These are phyloP conservation scores for Phytophthora uliginosa DNA, from an alignment of 352 stramenopile genomes.

Conservation along the genomic window DNA sequence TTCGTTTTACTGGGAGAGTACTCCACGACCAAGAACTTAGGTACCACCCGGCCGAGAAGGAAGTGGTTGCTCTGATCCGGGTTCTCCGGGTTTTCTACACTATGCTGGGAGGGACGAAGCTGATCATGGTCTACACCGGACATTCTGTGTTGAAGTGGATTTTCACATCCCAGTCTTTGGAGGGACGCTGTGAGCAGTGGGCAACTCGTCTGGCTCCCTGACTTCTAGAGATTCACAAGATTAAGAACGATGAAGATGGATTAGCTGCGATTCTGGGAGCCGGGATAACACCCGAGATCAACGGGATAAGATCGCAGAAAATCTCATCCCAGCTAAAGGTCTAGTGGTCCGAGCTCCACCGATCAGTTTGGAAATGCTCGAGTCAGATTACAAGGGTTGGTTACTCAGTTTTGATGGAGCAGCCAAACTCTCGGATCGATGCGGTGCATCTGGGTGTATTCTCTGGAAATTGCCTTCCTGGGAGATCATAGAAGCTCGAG, in stretches of 20 bases:
- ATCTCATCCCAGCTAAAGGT: conserved; percentile 1
- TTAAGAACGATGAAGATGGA: conserved; percentile 8
- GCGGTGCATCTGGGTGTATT: conserved; percentile 1
- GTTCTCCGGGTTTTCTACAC: conserved; percentile 7
- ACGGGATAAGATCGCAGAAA: conserved; percentile 6
- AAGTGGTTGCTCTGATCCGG: conserved; percentile 8
- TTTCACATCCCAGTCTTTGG: conserved; percentile 5
- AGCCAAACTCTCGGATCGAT: conserved; percentile 1
- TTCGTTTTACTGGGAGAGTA: conserved; percentile 5
- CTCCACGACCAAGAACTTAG: conserved; percentile 15
- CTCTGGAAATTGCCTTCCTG: conserved; percentile 2
- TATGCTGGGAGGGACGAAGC: neutral
- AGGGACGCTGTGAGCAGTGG: conserved; percentile 14
- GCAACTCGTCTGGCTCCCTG: neutral
- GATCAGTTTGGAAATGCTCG: conserved; percentile 14
- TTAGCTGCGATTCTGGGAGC: conserved; percentile 8
- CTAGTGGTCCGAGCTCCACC: conserved; percentile 3
- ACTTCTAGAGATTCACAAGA: neutral
- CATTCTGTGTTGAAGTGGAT: conserved; percentile 13
- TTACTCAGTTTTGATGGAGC: conserved; percentile 16
- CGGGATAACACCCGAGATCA: conserved; percentile 5
- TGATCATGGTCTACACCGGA: conserved; percentile 6
- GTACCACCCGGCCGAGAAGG: conserved; percentile 12
- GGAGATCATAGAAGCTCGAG: conserved; percentile 2
- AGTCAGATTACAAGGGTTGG: neutral